Conservation (phyloP, 2,329 filamentous ascomycete species). For the Ceratocystis variospora region DNA sequence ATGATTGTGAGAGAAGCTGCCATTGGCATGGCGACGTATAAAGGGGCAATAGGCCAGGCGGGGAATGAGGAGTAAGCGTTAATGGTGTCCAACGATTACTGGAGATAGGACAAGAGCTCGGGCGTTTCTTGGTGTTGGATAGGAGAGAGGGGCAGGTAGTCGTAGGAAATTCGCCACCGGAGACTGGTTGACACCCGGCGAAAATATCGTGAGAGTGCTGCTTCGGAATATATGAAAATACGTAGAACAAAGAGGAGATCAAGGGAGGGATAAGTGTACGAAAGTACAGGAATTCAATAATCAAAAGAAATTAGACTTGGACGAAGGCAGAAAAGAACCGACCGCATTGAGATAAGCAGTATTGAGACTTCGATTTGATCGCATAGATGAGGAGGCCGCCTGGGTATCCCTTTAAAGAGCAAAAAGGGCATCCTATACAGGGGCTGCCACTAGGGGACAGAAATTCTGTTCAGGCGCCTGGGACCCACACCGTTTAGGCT, state of each 20-base stretch:
- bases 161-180: not conserved
- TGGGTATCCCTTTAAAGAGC: not conserved
- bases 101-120: not conserved
- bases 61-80: too few species aligned
- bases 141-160: not conserved
- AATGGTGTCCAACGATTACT: too few species aligned
- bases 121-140: not conserved
- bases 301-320: not conserved
- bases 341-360: not conserved
- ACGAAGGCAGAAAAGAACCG: not conserved
- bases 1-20: conserved; percentile 12
- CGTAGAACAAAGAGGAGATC: not conserved
- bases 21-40: conserved; percentile 6
- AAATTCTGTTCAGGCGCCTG: not conserved
- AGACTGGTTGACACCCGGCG: not conserved
- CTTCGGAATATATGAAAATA: not conserved
- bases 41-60: not conserved
- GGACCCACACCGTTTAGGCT: not conserved
- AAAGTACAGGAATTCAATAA: not conserved
- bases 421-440: not conserved
- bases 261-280: not conserved
- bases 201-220: not conserved
- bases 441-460: not conserved
- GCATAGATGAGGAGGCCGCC: not conserved
- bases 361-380: not conserved